Evolutionary conservation across 2,329 filamentous ascomycete genomes (phyloP), one percentile per base, ranked within the genome.

Genomic region (Coniochaeta sp.): DNA sequence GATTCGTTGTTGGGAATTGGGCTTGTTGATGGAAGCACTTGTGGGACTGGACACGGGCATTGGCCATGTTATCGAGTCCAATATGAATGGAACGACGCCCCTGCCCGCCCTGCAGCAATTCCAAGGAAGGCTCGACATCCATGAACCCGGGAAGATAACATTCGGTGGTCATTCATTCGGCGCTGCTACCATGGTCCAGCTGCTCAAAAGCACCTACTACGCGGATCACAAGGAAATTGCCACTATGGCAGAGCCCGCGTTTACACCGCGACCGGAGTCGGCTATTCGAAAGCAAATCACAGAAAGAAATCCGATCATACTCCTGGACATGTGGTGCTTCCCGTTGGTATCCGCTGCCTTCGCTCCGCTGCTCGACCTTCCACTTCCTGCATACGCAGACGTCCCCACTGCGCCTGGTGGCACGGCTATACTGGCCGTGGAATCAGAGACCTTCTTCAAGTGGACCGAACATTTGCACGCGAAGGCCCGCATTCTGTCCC

Each of bases 101-200:
- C 75, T 73, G 0, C 68, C 73, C 0, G 71, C 84, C 3, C 75
- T 93, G 0, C 71, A 74, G 12, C 81, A 83, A 68, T 88, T 96
- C 62, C 72, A 77, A 28, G 75, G 77, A n/a, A 76, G 75, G 59
- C 79, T 95, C 55, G 81, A 90, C 63, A 81, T 96, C 4, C 84
- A 87, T 61, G 79, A 82, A 9, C 89, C 90, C 0, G 91, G 91
- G 1, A 84, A 81, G 58, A 85, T 96, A 54, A 83, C 87, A 47
- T 93, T 90, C 70, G 84, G 83, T 0, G 91, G 91, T 4, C 91
- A 96, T 72, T 91, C 88, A 19, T 96, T 96, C 65, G 91, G 91
- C 24, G 88, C 87, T 1, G 83, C 89, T 0, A 91, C 89, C 0
- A 79, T 85, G 22, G 81, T 89, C 1, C 91, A 96, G 69, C 83